Conservation (phyloP, 192 early-diverging fungal genomes). For the Dissophora globulifera region DNA sequence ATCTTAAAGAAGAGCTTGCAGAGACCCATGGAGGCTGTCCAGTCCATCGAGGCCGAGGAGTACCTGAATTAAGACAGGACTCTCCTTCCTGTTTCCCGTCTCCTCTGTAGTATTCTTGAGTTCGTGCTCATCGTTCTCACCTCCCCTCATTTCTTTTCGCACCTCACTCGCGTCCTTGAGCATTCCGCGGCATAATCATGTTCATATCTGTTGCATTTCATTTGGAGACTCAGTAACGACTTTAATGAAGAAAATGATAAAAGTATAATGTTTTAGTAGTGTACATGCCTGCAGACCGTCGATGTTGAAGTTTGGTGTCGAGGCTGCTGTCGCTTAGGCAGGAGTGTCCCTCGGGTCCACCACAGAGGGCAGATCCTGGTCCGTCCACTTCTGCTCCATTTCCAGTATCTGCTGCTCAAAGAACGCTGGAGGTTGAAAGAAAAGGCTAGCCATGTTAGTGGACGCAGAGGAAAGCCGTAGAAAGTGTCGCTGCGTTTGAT, state of each 20-base stretch:
- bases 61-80: too few species aligned
- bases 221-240: constrained; percentile 1
- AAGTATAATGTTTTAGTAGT: background rate
- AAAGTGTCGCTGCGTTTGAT: too few species aligned
- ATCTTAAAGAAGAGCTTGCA: constrained; percentile 34
- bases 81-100: too few species aligned
- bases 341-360: constrained; percentile 2
- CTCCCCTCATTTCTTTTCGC: too few species aligned
- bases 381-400: constrained; percentile 43
- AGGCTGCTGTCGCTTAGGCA: background rate
- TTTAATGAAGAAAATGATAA: constrained; percentile 1
- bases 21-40: constrained; percentile 13
- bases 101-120: too few species aligned
- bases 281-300: background rate
- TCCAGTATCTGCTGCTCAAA: constrained; percentile 26
- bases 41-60: constrained; percentile 29
- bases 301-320: background rate
- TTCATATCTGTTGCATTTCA: background rate
- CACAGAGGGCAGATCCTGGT: constrained; percentile 19
- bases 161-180: too few species aligned
- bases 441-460: background rate
- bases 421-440: background rate
- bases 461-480: background rate
- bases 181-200: too few species aligned
- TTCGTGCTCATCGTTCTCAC: too few species aligned